phyloP scores from a whole-genome alignment of 2,329 filamentous ascomycete genomes.

The Trichoderma cornu-damae region DNA sequence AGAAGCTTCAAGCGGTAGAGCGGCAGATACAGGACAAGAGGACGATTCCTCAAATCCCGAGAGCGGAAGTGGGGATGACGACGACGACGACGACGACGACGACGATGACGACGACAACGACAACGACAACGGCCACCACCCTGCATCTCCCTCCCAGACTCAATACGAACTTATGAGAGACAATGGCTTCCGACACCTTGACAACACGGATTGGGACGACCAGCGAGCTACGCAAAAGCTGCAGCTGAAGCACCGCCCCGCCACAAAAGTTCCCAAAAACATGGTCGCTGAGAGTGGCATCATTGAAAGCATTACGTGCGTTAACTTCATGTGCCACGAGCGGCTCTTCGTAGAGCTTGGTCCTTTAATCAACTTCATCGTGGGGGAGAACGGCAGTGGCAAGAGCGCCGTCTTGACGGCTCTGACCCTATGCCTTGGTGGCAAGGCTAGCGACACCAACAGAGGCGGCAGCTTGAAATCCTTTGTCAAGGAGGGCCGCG shows the following conservation, averaged over 20 bases:
- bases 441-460: constrained; percentile 88
- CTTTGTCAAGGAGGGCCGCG: constrained; percentile 83
- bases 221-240: constrained; percentile 60
- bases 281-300: constrained; percentile 76
- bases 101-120: constrained; percentile 19
- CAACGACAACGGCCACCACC: constrained; percentile 27
- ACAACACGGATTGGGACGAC: constrained; percentile 55
- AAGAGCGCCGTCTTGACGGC: constrained; percentile 95
- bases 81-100: constrained; percentile 18
- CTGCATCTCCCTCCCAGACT: constrained; percentile 43
- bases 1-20: background rate
- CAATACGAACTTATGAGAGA: constrained; percentile 61
- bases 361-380: constrained; percentile 94
- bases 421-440: constrained; percentile 88
- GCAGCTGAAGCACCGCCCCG: constrained; percentile 46
- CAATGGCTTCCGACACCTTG: constrained; percentile 53
- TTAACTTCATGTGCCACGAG: constrained; percentile 95
- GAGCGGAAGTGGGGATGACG: constrained; percentile 30
- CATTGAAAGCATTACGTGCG: constrained; percentile 78
- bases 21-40: constrained; percentile 19
- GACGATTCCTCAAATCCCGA: constrained; percentile 29
- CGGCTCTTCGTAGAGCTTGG: constrained; percentile 79
- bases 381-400: constrained; percentile 94
- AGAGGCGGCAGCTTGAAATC: constrained; percentile 83
- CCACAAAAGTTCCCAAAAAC: constrained; percentile 57